Percentiles rank a stretch among this genome's conserved stretches.
Conservation (phyloP, 2,329 filamentous ascomycete species). For the Coniochaeta sp. region DNA sequence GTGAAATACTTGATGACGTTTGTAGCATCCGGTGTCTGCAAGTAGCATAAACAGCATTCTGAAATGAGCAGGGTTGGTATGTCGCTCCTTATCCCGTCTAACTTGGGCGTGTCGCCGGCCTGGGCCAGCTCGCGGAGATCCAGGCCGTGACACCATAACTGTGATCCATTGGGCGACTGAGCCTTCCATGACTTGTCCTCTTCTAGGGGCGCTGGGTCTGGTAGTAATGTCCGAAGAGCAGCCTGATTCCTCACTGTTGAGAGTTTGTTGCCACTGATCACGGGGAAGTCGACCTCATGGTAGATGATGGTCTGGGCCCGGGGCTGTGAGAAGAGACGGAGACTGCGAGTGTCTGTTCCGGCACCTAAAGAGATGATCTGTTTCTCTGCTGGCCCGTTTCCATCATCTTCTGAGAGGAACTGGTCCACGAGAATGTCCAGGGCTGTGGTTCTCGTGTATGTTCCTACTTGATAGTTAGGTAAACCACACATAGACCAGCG, state of each 20-base stretch:
- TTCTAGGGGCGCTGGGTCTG: constrained; percentile 20
- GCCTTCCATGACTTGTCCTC: constrained; percentile 28
- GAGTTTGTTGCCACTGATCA: constrained; percentile 64
- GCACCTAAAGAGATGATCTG: constrained; percentile 92
- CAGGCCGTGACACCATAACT: constrained; percentile 54
- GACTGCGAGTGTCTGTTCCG: constrained; percentile 85
- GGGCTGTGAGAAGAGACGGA: constrained; percentile 57
- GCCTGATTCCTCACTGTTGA: constrained; percentile 40
- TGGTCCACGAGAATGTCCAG: constrained; percentile 69
- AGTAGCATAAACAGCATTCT: constrained; percentile 92
- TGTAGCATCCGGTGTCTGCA: constrained; percentile 58
- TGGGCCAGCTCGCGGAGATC: constrained; percentile 59
- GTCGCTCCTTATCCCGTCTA: constrained; percentile 42
- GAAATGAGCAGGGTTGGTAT: constrained; percentile 81
- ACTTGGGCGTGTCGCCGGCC: constrained; percentile 4
- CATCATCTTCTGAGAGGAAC: constrained; percentile 50
- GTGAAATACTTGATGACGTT: constrained; percentile 60
- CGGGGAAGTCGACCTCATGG: constrained; percentile 86
- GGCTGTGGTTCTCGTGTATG: constrained; percentile 82
- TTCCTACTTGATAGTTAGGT: constrained; percentile 68
- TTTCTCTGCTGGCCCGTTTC: constrained; percentile 28
- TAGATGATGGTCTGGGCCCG: constrained; percentile 51
- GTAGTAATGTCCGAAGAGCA: constrained; percentile 29
- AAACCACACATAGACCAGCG: neutral
- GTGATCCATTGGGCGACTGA: constrained; percentile 28